Evolutionary conservation across 768 basidiomycete genomes (phyloP).

Genomic region (Obba rivulosa): DNA sequence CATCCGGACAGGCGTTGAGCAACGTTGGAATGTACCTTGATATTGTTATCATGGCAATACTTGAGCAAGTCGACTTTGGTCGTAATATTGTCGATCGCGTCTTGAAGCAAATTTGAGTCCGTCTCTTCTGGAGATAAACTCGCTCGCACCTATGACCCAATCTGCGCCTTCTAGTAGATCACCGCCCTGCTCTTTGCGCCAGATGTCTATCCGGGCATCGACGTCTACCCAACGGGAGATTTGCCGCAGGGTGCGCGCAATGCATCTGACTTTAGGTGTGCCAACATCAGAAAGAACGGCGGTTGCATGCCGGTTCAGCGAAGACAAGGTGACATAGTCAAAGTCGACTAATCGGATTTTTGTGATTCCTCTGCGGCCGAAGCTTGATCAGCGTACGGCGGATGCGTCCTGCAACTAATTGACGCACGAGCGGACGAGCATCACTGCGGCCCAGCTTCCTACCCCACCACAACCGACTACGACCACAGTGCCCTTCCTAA

Average conservation of each 20-base stretch:
- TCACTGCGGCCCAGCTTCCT: constrained; percentile 92
- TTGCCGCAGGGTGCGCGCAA: constrained; percentile 61
- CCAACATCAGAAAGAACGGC: constrained; percentile 89
- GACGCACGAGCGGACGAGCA: constrained; percentile 86
- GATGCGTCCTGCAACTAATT: not conserved
- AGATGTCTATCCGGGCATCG: constrained; percentile 78
- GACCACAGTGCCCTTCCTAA: constrained; percentile 73
- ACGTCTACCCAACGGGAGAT: constrained; percentile 86
- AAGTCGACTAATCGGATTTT: constrained; percentile 86
- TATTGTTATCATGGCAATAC: constrained; percentile 72
- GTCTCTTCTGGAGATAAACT: too few species aligned
- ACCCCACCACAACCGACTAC: constrained; percentile 96
- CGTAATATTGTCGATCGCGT: constrained; percentile 96
- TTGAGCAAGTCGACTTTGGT: constrained; percentile 94
- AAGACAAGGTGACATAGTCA: constrained; percentile 93
- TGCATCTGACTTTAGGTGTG: constrained; percentile 81
- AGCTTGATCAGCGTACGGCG: not conserved
- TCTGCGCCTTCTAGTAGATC: constrained; percentile 75
- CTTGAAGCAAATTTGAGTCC: constrained; percentile 34
- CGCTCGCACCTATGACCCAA: constrained; percentile 88
- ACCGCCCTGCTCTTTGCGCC: constrained; percentile 79
- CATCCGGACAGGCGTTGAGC: not conserved
- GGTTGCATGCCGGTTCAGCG: constrained; percentile 91
- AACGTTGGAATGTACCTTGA: constrained; percentile 51
- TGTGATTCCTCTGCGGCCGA: constrained; percentile 54